Evolutionary conservation across 1,284 basidiomycete species (phyloP).

Genomic region (Ganoderma boninense): DNA sequence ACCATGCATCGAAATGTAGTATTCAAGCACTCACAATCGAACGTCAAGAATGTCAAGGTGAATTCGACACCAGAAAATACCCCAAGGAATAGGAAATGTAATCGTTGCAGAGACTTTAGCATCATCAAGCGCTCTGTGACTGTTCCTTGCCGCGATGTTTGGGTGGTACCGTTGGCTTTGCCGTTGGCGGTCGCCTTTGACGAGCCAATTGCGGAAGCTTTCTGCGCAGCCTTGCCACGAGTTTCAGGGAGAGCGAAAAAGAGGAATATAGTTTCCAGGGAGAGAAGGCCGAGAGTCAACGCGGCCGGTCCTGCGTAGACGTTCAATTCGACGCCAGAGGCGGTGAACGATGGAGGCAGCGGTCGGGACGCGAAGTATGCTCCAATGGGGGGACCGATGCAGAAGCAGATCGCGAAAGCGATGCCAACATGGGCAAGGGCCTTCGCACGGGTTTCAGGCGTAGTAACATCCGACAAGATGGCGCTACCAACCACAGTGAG

Average conservation of each 20-base stretch:
- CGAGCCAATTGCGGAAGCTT: constrained; percentile 30
- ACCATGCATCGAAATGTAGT: too few relatives aligned
- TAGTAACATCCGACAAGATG: constrained; percentile 89
- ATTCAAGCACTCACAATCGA: constrained; percentile 71
- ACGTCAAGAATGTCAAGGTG: constrained; percentile 90
- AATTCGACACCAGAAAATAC: constrained; percentile 94
- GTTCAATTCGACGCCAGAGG: constrained; percentile 76
- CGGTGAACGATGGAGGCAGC: constrained; percentile 62
- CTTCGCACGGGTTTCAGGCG: constrained; percentile 78
- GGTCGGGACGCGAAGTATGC: constrained; percentile 82
- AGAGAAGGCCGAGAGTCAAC: constrained; percentile 76
- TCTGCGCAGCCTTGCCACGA: constrained; percentile 49
- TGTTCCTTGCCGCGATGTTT: constrained; percentile 42
- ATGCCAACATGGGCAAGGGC: constrained; percentile 93
- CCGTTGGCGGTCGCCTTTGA: constrained; percentile 31
- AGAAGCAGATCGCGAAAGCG: constrained; percentile 93
- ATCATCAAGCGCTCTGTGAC: constrained; percentile 58
- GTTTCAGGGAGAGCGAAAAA: constrained; percentile 83
- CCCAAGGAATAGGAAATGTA: constrained; percentile 86
- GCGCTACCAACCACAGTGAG: constrained; percentile 57
- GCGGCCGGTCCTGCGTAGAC: constrained; percentile 88
- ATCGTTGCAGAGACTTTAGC: constrained; percentile 62
- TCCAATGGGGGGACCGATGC: constrained; percentile 85
- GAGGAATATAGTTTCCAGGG: constrained; percentile 78
- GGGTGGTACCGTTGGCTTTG: constrained; percentile 23